phyloP scores from a whole-genome alignment of 2,329 filamentous ascomycete genomes.

The Teratosphaeria gauchensis region DNA sequence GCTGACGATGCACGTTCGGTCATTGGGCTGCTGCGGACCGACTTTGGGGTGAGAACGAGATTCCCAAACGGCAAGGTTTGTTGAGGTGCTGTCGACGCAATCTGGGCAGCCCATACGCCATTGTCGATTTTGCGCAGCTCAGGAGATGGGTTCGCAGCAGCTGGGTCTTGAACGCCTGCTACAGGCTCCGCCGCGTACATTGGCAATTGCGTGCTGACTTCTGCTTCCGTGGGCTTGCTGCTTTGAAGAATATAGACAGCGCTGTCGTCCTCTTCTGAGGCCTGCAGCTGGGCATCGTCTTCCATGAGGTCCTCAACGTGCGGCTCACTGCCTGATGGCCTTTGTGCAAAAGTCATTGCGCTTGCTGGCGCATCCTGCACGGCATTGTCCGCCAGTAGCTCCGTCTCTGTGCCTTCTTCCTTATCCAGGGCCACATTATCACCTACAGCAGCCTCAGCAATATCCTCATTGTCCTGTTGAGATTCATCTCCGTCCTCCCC shows the following conservation, averaged over 20 bases:
- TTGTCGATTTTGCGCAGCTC: not conserved
- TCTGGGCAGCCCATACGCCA: not conserved
- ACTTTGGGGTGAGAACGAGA: not conserved
- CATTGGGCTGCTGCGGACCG: not conserved
- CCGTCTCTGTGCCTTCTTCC: not conserved
- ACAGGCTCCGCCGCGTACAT: not conserved
- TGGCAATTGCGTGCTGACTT: not conserved
- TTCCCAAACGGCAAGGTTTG: not conserved
- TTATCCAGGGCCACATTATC: not conserved
- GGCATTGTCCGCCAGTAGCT: not conserved
- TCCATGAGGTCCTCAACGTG: not conserved
- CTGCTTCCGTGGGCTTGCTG: not conserved
- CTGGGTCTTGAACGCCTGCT: not conserved
- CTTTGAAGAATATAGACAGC: not conserved
- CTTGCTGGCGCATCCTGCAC: not conserved
- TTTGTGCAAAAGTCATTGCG: not conserved
- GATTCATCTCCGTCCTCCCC: slow-evolving; percentile 13
- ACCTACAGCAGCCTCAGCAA: not conserved
- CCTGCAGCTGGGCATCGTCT: not conserved
- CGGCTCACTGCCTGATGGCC: not conserved
- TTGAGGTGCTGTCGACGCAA: not conserved
- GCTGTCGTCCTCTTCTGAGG: not conserved
- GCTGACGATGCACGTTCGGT: slow-evolving; percentile 19
- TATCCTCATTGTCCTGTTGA: not conserved
- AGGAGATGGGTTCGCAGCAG: not conserved